phyloP scores from a whole-genome alignment of 352 stramenopile species.

The Globisporangium ultimum region DNA sequence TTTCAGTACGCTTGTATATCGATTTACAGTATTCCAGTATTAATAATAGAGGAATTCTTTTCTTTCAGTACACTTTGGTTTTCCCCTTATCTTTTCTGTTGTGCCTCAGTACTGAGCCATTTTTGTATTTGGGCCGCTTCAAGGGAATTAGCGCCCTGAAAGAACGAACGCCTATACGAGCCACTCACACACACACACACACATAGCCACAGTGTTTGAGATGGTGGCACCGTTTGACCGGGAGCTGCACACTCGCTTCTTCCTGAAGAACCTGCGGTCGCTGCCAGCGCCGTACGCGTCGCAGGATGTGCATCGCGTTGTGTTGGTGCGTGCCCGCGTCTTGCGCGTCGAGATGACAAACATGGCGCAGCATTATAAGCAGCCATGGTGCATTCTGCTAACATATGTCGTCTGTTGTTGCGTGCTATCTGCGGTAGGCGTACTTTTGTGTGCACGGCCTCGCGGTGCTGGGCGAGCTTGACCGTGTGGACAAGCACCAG shows the following conservation, averaged over 20 bases:
- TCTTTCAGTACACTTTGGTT: constrained; percentile 21
- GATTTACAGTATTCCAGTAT: constrained; percentile 10
- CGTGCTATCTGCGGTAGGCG: constrained; percentile 22
- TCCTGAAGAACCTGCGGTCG: constrained; percentile 70
- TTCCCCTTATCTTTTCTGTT: not conserved
- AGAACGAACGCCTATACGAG: too few relatives aligned
- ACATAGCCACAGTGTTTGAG: too few relatives aligned
- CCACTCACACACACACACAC: too few relatives aligned
- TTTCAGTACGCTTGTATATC: constrained; percentile 1
- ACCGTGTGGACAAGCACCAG: constrained; percentile 61
- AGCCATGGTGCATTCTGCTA: too few relatives aligned
- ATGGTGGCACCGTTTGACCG: constrained; percentile 45
- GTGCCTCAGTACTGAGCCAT: not conserved
- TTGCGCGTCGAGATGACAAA: not conserved
- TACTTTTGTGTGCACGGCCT: constrained; percentile 87
- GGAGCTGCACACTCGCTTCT: constrained; percentile 78
- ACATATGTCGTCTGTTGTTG: not conserved
- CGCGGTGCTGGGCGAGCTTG: constrained; percentile 70
- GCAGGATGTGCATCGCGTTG: constrained; percentile 79
- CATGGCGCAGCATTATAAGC: too few relatives aligned
- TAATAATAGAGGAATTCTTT: constrained; percentile 28
- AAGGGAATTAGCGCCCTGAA: too few relatives aligned
- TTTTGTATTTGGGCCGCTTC: not conserved
- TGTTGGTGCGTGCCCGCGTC: constrained; percentile 43
- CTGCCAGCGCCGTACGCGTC: constrained; percentile 71